phyloP scores from a whole-genome alignment of 208 protist genomes.

The Trypanosoma brucei region DNA sequence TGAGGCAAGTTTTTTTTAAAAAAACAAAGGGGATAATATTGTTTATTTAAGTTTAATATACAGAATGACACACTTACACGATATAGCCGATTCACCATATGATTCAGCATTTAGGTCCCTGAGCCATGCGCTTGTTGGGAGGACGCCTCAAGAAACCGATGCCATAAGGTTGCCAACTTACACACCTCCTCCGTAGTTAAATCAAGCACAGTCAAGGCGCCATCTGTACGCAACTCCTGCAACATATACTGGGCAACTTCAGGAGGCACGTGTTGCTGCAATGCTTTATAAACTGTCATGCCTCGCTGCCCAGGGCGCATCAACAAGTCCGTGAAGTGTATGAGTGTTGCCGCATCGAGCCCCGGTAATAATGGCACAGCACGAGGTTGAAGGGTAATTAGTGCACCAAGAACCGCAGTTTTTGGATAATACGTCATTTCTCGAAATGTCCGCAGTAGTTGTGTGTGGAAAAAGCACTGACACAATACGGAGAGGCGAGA shows the following conservation, averaged over 20 bases:
- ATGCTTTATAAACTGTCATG: conserved; percentile 60
- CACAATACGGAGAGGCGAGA: conserved; percentile 72
- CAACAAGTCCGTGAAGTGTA: conserved; percentile 76
- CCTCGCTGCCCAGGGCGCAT: conserved; percentile 68
- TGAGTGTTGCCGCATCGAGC: conserved; percentile 64
- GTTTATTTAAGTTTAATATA: too few species aligned
- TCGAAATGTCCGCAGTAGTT: conserved; percentile 69
- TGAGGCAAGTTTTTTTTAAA: too few species aligned
- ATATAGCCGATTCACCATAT: too few species aligned
- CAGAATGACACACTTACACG: too few species aligned
- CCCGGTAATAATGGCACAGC: conserved; percentile 32
- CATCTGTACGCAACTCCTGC: conserved; percentile 81
- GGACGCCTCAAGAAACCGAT: conserved; percentile 59
- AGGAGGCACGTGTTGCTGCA: conserved; percentile 47
- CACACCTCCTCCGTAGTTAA: conserved; percentile 67
- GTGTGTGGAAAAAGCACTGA: conserved; percentile 81
- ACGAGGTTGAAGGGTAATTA: conserved; percentile 81
- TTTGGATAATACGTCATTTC: conserved; percentile 85
- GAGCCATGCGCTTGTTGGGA: conserved; percentile 16
- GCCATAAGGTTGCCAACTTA: conserved; percentile 62
- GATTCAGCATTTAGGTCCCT: too few species aligned
- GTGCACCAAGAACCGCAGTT: conserved; percentile 72
- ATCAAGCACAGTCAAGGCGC: conserved; percentile 72
- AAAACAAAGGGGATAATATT: too few species aligned
- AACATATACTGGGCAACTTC: conserved; percentile 84